Base-by-base conservation (phyloP, 2,329 filamentous ascomycete species). In the Hymenoscyphus albidus region DNA sequence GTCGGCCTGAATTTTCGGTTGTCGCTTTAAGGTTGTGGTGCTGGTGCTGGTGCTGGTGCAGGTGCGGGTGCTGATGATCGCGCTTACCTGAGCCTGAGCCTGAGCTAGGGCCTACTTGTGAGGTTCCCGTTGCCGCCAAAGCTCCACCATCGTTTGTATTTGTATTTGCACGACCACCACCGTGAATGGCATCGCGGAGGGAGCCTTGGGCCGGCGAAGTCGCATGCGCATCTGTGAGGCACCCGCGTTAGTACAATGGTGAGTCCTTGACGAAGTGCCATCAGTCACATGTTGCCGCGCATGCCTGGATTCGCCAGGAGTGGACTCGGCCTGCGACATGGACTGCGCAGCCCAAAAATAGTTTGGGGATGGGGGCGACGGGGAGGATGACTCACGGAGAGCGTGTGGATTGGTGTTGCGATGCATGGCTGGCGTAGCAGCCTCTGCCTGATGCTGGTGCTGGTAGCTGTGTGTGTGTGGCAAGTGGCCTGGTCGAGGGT, bases 331-430 rank as follows among this genome's bases (percentile, higher is more conserved):
- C 35, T 10, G 54, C 27, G 27, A 22, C 27, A 14, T 10, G 9
- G 22, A 18, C 54, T 22, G n/a, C 54, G 22, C 9, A 48, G 5
- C n/a, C 44, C 44, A 9, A 51, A 51, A 51, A 51, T 51, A 51
- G 44, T n/a, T 10, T 57, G 27, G 54, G 54, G 16, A 31, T 57
- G 54, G 54, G 27, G 16, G 18, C 22, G 10, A 57, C 54, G 59
- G 54, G 35, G 13, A 39, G 61, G 35, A 63, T 69, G 68, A 70
- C 66, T 71, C 68, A 71, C 69, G 22, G 22, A 54, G 63, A 35
- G 54, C 44, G 27, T 16, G 62, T 64, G 61, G 22, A 58, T 55
- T 64, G 35, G 35, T 6, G 35, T 55, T 55, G 18, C 48, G 44
- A 22, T 62, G 61, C 58, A 62, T 44, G 12, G 48, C 32, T 40